Percentiles rank a stretch among this genome's conserved stretches.
Evolutionary conservation across 2,329 filamentous ascomycete genomes (phyloP).

Genomic region (Pseudogymnoascus sp.): DNA sequence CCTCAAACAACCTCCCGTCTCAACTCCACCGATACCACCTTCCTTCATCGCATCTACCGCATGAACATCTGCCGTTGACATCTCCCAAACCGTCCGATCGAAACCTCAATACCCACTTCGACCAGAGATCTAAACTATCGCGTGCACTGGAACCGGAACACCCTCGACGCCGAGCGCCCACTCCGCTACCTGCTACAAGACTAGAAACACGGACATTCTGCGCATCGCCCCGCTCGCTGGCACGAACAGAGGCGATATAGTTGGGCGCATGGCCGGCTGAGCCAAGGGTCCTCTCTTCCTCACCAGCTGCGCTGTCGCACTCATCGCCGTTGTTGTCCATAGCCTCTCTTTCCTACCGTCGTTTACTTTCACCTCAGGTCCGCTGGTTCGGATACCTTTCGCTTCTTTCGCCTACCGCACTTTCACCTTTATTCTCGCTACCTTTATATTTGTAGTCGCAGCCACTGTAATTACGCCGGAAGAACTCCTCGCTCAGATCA

Average conservation of each 20-base stretch:
- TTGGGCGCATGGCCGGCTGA: conserved; percentile 4
- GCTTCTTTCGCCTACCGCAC: background rate
- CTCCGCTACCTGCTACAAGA: background rate
- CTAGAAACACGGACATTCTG: background rate
- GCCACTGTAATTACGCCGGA: background rate
- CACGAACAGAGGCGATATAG: background rate
- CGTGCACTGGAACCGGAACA: background rate
- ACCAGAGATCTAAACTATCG: conserved; percentile 3
- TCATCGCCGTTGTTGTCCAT: background rate
- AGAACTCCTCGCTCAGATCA: background rate
- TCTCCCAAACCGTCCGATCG: background rate
- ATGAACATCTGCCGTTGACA: conserved; percentile 1
- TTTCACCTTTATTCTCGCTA: background rate
- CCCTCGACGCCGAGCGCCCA: conserved; percentile 1
- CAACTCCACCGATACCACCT: background rate
- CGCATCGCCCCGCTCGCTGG: background rate
- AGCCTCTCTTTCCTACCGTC: background rate
- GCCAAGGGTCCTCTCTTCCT: background rate
- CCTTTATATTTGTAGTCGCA: background rate
- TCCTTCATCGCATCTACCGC: background rate
- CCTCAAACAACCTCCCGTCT: background rate
- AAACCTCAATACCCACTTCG: conserved; percentile 3
- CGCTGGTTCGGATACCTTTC: conserved; percentile 4
- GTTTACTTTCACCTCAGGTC: background rate
- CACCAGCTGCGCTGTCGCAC: background rate